Evolutionary conservation across 257 asterid genomes (phyloP).

Genomic region (Oldenlandia corymbosa): DNA sequence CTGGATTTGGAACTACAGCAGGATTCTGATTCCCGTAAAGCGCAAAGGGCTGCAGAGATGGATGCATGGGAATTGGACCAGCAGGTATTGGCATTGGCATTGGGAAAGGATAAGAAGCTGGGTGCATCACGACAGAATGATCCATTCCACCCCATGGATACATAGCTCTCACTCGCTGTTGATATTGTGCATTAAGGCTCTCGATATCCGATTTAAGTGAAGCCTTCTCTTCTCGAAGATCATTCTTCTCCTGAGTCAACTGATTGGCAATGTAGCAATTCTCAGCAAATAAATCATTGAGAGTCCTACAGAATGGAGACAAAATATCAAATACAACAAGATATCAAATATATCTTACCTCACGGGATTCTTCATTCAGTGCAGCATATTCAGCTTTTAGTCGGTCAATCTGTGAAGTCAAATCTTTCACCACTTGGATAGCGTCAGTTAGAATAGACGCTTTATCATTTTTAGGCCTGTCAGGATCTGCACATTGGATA

Average conservation of each 20-base stretch:
- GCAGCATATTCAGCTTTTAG: conserved; percentile 72
- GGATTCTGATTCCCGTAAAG: conserved; percentile 73
- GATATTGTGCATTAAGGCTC: conserved; percentile 70
- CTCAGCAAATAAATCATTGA: conserved; percentile 19
- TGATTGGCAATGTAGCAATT: conserved; percentile 29
- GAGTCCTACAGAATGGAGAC: conserved; percentile 1
- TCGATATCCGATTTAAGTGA: conserved; percentile 57
- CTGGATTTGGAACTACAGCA: conserved; percentile 56
- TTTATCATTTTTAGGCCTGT: conserved; percentile 95
- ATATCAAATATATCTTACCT: conserved; percentile 61
- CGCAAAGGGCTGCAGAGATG: conserved; percentile 85
- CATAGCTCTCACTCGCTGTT: conserved; percentile 75
- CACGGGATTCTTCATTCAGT: conserved; percentile 87
- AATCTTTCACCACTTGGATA: conserved; percentile 81
- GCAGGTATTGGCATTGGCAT: conserved; percentile 81
- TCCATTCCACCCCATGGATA: conserved; percentile 96
- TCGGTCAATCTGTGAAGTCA: conserved; percentile 71
- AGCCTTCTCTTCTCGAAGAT: conserved; percentile 71
- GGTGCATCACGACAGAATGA: conserved; percentile 89
- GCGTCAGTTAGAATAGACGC: conserved; percentile 94
- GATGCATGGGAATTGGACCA: conserved; percentile 89
- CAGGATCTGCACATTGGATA: conserved; percentile 73
- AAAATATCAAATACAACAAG: too few species aligned
- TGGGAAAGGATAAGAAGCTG: conserved; percentile 78
- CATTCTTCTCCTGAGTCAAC: conserved; percentile 60